A percentile compares a stretch with the other conserved stretches of the same genome.
Conservation (phyloP, 257 asterid species). For the Fraxinus cuspidata region DNA sequence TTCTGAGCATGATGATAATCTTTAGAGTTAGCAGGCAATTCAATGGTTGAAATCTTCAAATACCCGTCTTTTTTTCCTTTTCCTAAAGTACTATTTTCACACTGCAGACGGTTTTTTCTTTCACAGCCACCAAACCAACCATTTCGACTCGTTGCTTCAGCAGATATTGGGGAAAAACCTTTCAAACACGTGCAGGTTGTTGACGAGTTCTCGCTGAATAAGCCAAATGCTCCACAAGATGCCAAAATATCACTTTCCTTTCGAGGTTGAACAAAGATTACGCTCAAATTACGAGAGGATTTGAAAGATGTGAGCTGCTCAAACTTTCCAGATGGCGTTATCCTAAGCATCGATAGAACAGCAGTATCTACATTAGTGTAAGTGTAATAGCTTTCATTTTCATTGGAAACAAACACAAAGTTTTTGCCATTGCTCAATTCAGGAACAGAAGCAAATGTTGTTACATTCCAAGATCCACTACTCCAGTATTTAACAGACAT, state of each 20-base stretch:
- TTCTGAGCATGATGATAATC: constrained; percentile 6
- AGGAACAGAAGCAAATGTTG: constrained; percentile 24
- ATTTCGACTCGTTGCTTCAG: neutral
- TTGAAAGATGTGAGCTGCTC: constrained; percentile 19
- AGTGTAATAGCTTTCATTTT: constrained; percentile 25
- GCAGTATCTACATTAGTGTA: neutral
- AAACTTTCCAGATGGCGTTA: constrained; percentile 32
- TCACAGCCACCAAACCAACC: constrained; percentile 26
- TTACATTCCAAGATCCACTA: constrained; percentile 35
- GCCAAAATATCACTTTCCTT: constrained; percentile 8
- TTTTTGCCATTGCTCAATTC: constrained; percentile 24
- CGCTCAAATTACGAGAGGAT: constrained; percentile 14
- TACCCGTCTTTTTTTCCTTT: constrained; percentile 27
- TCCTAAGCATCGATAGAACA: constrained; percentile 29
- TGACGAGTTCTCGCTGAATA: neutral
- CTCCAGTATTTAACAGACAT: constrained; percentile 32
- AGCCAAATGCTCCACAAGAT: constrained; percentile 42
- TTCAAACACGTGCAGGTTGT: constrained; percentile 33
- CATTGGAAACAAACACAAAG: constrained; percentile 7
- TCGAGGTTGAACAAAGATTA: constrained; percentile 8
- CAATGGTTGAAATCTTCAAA: constrained; percentile 15
- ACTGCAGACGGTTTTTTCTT: constrained; percentile 31
- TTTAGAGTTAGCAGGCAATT: constrained; percentile 22
- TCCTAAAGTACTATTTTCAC: constrained; percentile 20
- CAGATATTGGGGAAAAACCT: constrained; percentile 27